Conservation (phyloP, 73 alveolate genomes). For the Stentor coeruleus region DNA sequence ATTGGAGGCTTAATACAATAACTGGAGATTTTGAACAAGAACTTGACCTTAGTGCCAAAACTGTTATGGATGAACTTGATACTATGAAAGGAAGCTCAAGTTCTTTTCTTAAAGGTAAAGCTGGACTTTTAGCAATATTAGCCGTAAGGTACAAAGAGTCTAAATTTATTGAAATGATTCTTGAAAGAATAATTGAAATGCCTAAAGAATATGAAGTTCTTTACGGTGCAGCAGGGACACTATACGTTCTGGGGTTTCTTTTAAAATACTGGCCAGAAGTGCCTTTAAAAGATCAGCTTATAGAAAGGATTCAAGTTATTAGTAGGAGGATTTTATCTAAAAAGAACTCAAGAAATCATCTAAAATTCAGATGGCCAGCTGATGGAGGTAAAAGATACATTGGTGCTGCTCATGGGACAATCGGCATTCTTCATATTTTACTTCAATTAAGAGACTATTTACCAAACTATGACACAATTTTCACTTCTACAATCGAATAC, state of each 20-base stretch:
- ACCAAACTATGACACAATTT: constrained; percentile 29
- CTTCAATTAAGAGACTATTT: constrained; percentile 46
- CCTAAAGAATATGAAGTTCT: constrained; percentile 66
- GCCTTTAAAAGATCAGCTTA: constrained; percentile 13
- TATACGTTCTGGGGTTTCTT: constrained; percentile 62
- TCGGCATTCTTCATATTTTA: constrained; percentile 68
- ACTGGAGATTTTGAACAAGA: constrained; percentile 36
- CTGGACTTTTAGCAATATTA: constrained; percentile 44
- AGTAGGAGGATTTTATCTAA: not conserved
- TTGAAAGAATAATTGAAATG: constrained; percentile 10
- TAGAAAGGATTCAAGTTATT: not conserved
- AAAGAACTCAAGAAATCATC: not conserved
- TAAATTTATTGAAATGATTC: not conserved
- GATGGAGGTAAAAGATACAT: constrained; percentile 47
- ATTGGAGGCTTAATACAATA: constrained; percentile 53
- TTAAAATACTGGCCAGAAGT: constrained; percentile 36
- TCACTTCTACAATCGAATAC: constrained; percentile 33
- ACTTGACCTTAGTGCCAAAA: not conserved
- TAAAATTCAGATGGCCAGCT: constrained; percentile 39
- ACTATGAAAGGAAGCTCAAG: constrained; percentile 31
- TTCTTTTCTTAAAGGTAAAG: constrained; percentile 64
- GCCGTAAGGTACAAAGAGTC: not conserved
- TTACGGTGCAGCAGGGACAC: constrained; percentile 84
- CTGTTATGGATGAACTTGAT: not conserved
- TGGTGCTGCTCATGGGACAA: constrained; percentile 94